phyloP scores from a whole-genome alignment of 2,329 filamentous ascomycete genomes.

The Alternaria postmessia region DNA sequence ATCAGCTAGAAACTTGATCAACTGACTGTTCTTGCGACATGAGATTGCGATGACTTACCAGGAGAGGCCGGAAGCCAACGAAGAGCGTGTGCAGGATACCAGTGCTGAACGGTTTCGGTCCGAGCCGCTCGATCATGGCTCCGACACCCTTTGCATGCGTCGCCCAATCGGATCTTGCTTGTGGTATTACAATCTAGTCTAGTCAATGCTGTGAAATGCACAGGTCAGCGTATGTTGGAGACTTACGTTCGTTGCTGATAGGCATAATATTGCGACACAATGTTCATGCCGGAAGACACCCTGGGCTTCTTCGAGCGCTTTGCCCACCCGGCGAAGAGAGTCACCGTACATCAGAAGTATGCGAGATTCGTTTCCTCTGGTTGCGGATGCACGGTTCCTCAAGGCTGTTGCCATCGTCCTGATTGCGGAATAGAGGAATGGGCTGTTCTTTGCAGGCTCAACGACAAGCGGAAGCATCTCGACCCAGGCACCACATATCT shows the following conservation, averaged over 20 bases:
- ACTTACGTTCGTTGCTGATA: too few species aligned
- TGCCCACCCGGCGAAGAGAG: too few species aligned
- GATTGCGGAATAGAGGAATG: slow-evolving; percentile 3
- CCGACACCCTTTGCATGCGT: slow-evolving; percentile 13
- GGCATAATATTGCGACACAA: too few species aligned
- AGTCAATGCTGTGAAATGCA: too few species aligned
- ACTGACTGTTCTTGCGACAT: fast-evolving
- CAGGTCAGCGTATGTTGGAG: too few species aligned
- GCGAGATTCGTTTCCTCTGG: background rate
- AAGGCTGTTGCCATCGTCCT: background rate
- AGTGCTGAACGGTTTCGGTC: slow-evolving; percentile 9
- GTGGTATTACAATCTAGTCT: background rate
- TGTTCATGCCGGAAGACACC: too few species aligned
- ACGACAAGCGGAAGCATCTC: slow-evolving; percentile 11
- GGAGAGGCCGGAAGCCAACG: background rate
- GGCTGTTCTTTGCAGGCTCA: background rate
- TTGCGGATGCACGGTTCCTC: background rate
- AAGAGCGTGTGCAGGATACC: background rate
- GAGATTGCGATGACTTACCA: background rate
- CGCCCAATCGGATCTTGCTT: slow-evolving; percentile 9
- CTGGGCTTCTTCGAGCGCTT: too few species aligned
- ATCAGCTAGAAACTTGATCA: background rate
- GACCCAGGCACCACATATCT: slow-evolving; percentile 18
- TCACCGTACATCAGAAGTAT: too few species aligned
- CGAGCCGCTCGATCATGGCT: slow-evolving; percentile 8